Base-by-base conservation (phyloP, 192 early-diverging fungal species). In the Chytriomyces hyalinus region DNA sequence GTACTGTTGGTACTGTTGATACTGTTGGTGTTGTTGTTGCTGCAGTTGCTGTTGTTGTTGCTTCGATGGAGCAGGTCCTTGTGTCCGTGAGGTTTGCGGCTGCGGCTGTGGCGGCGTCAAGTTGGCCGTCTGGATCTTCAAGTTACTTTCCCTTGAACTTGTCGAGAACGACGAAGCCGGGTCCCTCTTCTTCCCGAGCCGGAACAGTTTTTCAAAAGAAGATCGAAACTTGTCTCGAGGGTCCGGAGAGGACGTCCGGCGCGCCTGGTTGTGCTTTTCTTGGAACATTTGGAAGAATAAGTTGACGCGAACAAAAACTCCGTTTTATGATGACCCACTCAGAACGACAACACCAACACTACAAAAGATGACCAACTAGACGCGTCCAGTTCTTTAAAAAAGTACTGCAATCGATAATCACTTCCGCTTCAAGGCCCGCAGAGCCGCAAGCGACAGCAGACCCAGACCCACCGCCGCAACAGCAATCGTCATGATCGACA, bases 391-490 rank as follows among this genome's bases (percentile, higher is more conserved):
- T 13, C 53, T n/a, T 57, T 57, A 57, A 57, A 57, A 57, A 20
- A 20, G 15, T n/a, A 57, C 20, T 57, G 53, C 13, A 57, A 57
- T 57, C 3, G 20, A 57, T 3, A 20, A 57, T 65, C 63, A 57
- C 36, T 53, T 71, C 20, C 36, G 50, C 6, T 24, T 17, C 8
- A 71, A 28, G 15, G 69, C 17, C 10, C 69, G 69, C n/a, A 49
- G 26, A 10, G 36, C 69, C 20, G 44, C 49, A n/a, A 50, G 26
- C 17, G 51, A 48, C 49, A 53, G 15, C 9, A 71, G n/a, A 10
- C 69, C 69, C 48, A 71, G 36, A 9, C 69, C 69, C 9, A 71
- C n/a, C 0, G 69, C 69, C 5, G 48, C 45, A 17, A 17, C 69
- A 24, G 26, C 69, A 57, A 71, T 59, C 2, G 22, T 22, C 63